Conservation (phyloP, 129 eudicot genomes). For the Centaurea solstitialis region DNA sequence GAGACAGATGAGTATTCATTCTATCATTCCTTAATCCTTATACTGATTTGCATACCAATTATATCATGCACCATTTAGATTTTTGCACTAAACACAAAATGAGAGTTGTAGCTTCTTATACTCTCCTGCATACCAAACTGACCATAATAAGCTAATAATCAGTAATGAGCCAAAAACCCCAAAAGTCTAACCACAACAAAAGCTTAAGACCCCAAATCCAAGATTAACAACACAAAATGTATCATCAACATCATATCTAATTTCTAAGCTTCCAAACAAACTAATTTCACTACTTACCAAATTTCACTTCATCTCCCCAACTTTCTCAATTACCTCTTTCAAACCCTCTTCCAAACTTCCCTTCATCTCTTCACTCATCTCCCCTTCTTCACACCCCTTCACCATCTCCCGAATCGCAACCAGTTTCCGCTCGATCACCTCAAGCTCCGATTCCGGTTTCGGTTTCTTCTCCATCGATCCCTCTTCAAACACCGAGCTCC, state of each 20-base stretch:
- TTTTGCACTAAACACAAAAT: too few species aligned
- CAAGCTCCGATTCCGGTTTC: slow-evolving; percentile 7
- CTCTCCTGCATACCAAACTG: background rate
- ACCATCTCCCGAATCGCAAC: slow-evolving; percentile 37
- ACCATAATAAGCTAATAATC: too few species aligned
- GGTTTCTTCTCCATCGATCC: slow-evolving; percentile 27
- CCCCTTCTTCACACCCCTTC: slow-evolving; percentile 29
- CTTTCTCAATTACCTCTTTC: slow-evolving; percentile 49
- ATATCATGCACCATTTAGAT: background rate
- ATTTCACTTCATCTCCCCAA: slow-evolving; percentile 20
- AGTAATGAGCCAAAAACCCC: background rate
- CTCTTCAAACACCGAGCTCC: slow-evolving; percentile 44
- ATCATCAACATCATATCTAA: slow-evolving; percentile 25
- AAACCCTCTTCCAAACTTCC: slow-evolving; percentile 43
- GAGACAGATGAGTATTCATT: too few species aligned
- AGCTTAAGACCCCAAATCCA: slow-evolving; percentile 1
- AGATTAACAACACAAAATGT: slow-evolving; percentile 1
- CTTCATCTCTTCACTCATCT: slow-evolving; percentile 31
- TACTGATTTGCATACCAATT: too few species aligned
- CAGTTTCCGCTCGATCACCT: slow-evolving; percentile 29
- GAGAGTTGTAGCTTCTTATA: background rate
- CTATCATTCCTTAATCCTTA: too few species aligned
- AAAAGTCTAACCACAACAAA: background rate
- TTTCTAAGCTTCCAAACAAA: slow-evolving; percentile 5
- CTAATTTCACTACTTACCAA: slow-evolving; percentile 1